Base-by-base conservation (phyloP, 2,329 filamentous ascomycete species). In the Neurospora sp. region DNA sequence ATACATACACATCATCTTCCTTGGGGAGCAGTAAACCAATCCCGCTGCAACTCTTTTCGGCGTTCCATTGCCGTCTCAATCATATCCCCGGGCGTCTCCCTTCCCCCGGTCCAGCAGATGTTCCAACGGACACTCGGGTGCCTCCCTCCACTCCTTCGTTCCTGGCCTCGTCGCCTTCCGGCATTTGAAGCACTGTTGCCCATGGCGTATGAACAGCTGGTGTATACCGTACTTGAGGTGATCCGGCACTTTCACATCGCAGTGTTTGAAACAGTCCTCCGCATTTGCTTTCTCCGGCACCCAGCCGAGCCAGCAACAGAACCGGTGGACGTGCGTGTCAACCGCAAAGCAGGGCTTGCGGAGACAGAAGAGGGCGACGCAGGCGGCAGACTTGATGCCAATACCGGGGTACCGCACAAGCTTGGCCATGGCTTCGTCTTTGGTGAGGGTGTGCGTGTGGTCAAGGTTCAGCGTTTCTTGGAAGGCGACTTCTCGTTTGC, bases 121-220 rank as follows among this genome's bases (percentile, higher is more conserved):
- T 71, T 83, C 82, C 0, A 83, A 74, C 1, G 81, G 81, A 68
- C 82, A 83, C 6, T 77, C 74, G 0, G 73, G 70, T 1, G 76
- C 85, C 17, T 87, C 81, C 3, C 88, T 82, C 89, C 91, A 92
- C 0, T 85, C 86, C 36, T 84, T 83, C 67, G 85, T 89, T 1
- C 84, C 84, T 72, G 86, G 85, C 0, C 89, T 92, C 36, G 74
- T 78, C 2, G 67, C 71, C 67, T 80, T 78, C 69, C 79, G 80
- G 74, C 85, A 87, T 65, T 82, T 80, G 39, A 77, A 77, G 70
- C 86, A 87, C 1, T 75, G 77, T 72, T 84, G 81, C 0, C 86
- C 86, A 70, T 87, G 86, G 8, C 80, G 79, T 28, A 87, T 85
- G 70, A 88, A 83, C 4, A 88, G 78, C 71, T 86, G 83, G 74